Evolutionary conservation across 805 yeast species (phyloP), one percentile per base, ranked within the genome.

Genomic region (Kazachstania taianensis): DNA sequence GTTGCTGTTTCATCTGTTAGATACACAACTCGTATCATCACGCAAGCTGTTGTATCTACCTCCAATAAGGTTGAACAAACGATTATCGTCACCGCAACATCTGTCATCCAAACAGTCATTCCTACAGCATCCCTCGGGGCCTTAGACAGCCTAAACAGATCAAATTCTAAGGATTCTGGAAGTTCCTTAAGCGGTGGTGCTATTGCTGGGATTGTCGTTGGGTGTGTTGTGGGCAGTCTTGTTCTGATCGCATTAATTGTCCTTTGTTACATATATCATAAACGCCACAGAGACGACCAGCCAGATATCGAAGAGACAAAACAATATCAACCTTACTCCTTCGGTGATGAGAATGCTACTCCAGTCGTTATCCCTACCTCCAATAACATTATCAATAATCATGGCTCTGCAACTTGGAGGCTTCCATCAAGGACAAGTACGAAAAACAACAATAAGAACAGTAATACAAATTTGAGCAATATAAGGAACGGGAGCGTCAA

Each of bases 191-290:
- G 54, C 29, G 57, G 49, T 29, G 80, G 80, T 15, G 76, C 78
- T 20, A 72, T 73, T 37, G 79, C 76, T 5, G 80, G 80, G 28
- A 69, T 74, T 20, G 79, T 72, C 8, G 61, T 72, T 31, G 80
- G 79, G 19, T 65, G 61, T 4, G 56, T 73, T 9, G 61, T 54
- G 14, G 79, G 76, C 38, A 50, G 66, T 0, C 38, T 48, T 7
- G 55, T 59, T 13, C 47, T 57, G 9, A 28, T 69, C 2, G 69
- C 62, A 1, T 58, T 61, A 5, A 44, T 70, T 5, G 50, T 67
- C 9, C 52, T 70, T 32, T 59, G 72, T 48, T 44, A 72, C 29
- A 44, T 67, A 40, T 59, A 66, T 50, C 59, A 67, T 36, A 63
- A 66, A 18, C 62, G 67, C 38, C 18, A 35, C 17, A 22, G 49